Evolutionary conservation across 257 asterid genomes (phyloP).

Genomic region (Jasminum sambac): DNA sequence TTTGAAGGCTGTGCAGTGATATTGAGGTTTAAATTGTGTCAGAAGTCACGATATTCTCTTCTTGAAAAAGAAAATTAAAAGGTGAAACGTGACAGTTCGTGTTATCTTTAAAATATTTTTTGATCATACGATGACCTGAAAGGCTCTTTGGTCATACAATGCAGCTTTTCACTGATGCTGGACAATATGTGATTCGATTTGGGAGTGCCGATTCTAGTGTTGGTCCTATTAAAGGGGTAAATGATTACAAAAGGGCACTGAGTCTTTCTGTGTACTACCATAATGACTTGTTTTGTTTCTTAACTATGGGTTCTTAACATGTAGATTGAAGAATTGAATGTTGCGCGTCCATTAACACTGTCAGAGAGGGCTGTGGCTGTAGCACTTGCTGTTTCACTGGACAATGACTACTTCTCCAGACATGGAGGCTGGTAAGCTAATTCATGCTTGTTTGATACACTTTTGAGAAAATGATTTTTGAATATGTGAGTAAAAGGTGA

Average conservation of each 20-base stretch:
- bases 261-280: background rate
- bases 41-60: conserved; percentile 5
- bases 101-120: too few species aligned
- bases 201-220: conserved; percentile 63
- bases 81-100: too few species aligned
- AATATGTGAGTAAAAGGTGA: too few species aligned
- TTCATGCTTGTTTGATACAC: background rate
- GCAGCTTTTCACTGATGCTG: conserved; percentile 96
- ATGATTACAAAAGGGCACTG: conserved; percentile 16
- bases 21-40: conserved; percentile 8
- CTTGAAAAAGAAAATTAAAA: background rate
- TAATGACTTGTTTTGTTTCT: conserved; percentile 21
- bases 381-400: conserved; percentile 88
- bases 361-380: conserved; percentile 91
- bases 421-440: conserved; percentile 89
- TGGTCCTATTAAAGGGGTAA: conserved; percentile 63
- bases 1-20: conserved; percentile 2
- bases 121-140: background rate
- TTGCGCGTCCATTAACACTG: conserved; percentile 65
- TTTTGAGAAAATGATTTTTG: too few species aligned
- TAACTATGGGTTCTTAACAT: conserved; percentile 23
- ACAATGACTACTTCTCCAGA: conserved; percentile 90
- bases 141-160: conserved; percentile 16
- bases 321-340: conserved; percentile 74
- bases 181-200: conserved; percentile 90